phyloP scores from a whole-genome alignment of 2,329 filamentous ascomycete species.

The Ascochyta lentis region DNA sequence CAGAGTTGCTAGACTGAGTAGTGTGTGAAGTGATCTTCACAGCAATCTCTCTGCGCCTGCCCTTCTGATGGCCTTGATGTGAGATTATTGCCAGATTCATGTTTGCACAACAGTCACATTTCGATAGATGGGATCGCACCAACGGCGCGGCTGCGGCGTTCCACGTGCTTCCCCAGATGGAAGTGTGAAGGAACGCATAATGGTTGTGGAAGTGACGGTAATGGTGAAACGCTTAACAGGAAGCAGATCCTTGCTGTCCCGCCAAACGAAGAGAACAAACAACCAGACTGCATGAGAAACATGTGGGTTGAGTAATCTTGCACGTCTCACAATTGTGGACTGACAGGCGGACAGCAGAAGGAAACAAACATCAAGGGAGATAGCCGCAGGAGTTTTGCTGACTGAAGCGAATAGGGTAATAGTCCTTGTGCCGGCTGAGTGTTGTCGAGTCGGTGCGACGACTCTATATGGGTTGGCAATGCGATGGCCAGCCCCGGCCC shows the following conservation, averaged over 20 bases:
- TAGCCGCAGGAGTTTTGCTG: background rate
- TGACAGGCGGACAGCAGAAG: slow-evolving; percentile 1
- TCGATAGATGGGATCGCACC: background rate
- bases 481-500: background rate
- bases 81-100: background rate
- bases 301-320: slow-evolving; percentile 10
- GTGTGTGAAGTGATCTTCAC: slow-evolving; percentile 1
- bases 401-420: background rate
- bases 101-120: background rate
- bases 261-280: background rate
- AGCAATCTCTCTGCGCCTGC: background rate
- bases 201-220: slow-evolving; percentile 3
- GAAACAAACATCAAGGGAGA: slow-evolving; percentile 4
- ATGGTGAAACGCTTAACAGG: slow-evolving; percentile 9
- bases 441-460: background rate
- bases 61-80: background rate
- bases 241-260: slow-evolving; percentile 11
- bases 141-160: background rate
- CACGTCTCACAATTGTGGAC: slow-evolving; percentile 18
- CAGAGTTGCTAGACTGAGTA: background rate
- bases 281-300: slow-evolving; percentile 9
- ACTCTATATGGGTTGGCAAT: background rate
- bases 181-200: slow-evolving; percentile 10
- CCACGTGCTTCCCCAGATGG: slow-evolving; percentile 12
- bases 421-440: background rate